These are phyloP conservation scores for Beauveria varroae DNA, from an alignment of 2,329 filamentous ascomycete species.

Conservation along the genomic window DNA sequence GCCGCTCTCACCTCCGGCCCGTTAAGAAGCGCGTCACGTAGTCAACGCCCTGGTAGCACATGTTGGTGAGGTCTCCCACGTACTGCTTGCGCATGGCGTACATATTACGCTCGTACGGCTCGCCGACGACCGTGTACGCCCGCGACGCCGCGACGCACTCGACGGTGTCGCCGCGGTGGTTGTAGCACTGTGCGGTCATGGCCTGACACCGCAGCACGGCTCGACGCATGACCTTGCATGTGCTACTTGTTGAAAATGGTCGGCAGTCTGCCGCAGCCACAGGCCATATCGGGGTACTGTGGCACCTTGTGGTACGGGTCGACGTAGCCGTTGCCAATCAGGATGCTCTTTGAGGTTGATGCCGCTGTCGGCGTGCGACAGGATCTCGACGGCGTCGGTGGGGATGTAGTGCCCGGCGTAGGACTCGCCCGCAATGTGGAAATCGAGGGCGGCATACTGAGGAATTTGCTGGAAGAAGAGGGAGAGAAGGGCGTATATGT, in stretches of 20 bases:
- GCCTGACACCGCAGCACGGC: slow-evolving; percentile 81
- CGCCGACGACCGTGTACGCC: slow-evolving; percentile 95
- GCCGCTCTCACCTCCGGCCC: slow-evolving; percentile 73
- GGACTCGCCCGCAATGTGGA: slow-evolving; percentile 95
- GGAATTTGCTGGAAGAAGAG: slow-evolving; percentile 99
- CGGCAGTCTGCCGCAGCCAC: slow-evolving; percentile 87
- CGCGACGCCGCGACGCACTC: slow-evolving; percentile 95
- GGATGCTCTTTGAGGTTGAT: slow-evolving; percentile 95
- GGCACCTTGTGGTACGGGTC: slow-evolving; percentile 90
- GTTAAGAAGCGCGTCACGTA: slow-evolving; percentile 89
- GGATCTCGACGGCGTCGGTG: slow-evolving; percentile 82
- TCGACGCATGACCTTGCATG: slow-evolving; percentile 88
- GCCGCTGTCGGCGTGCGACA: slow-evolving; percentile 90
- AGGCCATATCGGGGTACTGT: slow-evolving; percentile 96
- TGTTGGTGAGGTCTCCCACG: slow-evolving; percentile 56
- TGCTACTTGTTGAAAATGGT: slow-evolving; percentile 69
- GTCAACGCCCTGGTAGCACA: slow-evolving; percentile 88
- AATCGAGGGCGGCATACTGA: slow-evolving; percentile 86
- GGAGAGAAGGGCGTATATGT: slow-evolving; percentile 90
- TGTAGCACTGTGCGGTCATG: slow-evolving; percentile 86
- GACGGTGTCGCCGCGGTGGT: slow-evolving; percentile 30
- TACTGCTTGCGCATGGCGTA: slow-evolving; percentile 92
- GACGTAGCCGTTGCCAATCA: slow-evolving; percentile 94
- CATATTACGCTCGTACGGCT: slow-evolving; percentile 90
- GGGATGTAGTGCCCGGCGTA: slow-evolving; percentile 96